Evolutionary conservation across 2,329 filamentous ascomycete genomes (phyloP).

Genomic region (Aspergillus thermomutatus): DNA sequence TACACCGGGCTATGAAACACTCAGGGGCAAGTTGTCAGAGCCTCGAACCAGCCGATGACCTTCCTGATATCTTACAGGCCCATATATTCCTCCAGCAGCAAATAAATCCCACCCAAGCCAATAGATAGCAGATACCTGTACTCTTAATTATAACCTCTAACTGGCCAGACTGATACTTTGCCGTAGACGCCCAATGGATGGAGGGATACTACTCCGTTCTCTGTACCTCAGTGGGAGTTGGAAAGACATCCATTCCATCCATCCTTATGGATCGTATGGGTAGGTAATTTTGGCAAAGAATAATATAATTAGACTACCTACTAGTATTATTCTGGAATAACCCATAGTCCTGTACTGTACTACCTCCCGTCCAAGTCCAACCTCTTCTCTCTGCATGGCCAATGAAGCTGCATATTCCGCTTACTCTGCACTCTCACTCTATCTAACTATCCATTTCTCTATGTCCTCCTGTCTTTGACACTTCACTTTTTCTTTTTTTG

Average conservation of each 20-base stretch:
- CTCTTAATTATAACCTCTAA: background rate
- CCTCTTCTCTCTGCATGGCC: background rate
- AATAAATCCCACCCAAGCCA: background rate
- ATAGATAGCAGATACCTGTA: background rate
- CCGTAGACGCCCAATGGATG: background rate
- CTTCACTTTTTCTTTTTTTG: background rate
- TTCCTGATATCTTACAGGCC: background rate
- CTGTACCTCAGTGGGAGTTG: no score
- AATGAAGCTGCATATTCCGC: no score
- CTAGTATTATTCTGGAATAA: background rate
- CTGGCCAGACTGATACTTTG: background rate
- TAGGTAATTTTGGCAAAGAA: background rate
- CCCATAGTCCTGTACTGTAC: background rate
- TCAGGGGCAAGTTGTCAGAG: constrained; percentile 19
- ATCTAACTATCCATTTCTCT: background rate
- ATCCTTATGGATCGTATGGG: background rate
- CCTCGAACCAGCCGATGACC: constrained; percentile 11
- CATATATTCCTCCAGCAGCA: background rate
- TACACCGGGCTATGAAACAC: constrained; percentile 13
- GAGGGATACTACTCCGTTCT: background rate
- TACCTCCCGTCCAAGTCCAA: background rate
- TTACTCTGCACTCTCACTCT: no score
- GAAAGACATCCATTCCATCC: no score
- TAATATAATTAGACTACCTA: background rate
- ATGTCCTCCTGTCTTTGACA: background rate